Percentiles rank a stretch among this genome's conserved stretches.
Conservation (phyloP, 176 grass and related monocot species). For the Cenchrus fungigraminus region DNA sequence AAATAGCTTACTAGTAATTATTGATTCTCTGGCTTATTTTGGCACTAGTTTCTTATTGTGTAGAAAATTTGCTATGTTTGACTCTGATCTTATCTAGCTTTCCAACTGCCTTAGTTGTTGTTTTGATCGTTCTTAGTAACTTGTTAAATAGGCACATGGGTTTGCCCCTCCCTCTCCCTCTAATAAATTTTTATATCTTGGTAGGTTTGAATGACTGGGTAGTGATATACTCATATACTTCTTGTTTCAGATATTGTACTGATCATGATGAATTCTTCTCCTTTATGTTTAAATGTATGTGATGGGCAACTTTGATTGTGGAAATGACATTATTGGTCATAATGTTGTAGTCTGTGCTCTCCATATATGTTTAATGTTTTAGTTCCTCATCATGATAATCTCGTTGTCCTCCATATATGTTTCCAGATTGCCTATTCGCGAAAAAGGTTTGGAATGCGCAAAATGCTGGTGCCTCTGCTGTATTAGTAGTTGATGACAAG, state of each 20-base stretch:
- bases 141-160: neutral
- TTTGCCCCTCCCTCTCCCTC: neutral
- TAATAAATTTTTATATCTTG: neutral
- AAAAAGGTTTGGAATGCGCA: constrained; percentile 99
- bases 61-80: neutral
- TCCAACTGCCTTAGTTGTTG: neutral
- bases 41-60: neutral
- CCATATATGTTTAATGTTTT: neutral
- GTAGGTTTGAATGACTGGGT: neutral
- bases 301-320: neutral
- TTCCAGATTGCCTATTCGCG: constrained; percentile 84
- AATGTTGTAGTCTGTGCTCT: neutral
- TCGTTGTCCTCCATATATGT: constrained; percentile 22
- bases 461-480: constrained; percentile 88
- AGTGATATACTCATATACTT: neutral
- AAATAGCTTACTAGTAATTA: neutral
- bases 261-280: neutral
- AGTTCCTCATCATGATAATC: constrained; percentile 12
- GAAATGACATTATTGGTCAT: neutral
- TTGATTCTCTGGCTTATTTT: neutral
- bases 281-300: constrained; percentile 7
- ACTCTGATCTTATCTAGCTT: neutral
- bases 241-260: constrained; percentile 7
- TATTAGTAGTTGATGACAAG: constrained; percentile 94
- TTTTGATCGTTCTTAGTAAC: neutral